Conservation (phyloP, 2,329 filamentous ascomycete genomes). For the Aspergillus sp. region DNA sequence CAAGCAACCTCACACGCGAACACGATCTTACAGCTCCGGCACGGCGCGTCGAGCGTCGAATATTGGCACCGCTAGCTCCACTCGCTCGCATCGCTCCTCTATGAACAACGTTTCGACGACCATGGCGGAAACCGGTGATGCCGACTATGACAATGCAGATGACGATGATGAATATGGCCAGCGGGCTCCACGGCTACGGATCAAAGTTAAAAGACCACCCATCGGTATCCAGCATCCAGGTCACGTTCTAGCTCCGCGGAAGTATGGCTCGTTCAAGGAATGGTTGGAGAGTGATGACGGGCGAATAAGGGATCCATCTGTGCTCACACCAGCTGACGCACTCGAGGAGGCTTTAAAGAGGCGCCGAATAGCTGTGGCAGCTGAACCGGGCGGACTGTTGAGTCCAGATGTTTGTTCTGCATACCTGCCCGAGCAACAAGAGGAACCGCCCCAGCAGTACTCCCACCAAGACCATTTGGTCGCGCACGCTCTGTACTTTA, state of each 20-base stretch:
- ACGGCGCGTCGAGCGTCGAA: constrained; percentile 22
- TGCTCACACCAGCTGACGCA: constrained; percentile 61
- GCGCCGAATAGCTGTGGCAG: constrained; percentile 69
- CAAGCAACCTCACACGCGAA: constrained; percentile 29
- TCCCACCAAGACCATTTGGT: constrained; percentile 84
- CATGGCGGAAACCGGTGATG: constrained; percentile 14
- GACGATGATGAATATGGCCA: constrained; percentile 21
- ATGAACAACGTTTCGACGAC: constrained; percentile 22
- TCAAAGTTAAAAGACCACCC: constrained; percentile 55
- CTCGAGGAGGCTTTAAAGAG: constrained; percentile 70
- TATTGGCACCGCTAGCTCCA: constrained; percentile 24
- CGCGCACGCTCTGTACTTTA: constrained; percentile 76
- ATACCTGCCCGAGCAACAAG: constrained; percentile 70
- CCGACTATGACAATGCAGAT: constrained; percentile 21
- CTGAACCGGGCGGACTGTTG: constrained; percentile 72
- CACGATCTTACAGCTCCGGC: constrained; percentile 33
- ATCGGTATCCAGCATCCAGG: constrained; percentile 54
- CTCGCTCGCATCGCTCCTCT: constrained; percentile 30
- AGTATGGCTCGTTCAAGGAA: constrained; percentile 60
- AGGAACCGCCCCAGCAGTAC: constrained; percentile 77
- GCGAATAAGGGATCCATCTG: constrained; percentile 46
- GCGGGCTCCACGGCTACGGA: constrained; percentile 41
- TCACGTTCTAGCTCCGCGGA: constrained; percentile 49
- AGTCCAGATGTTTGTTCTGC: constrained; percentile 69
- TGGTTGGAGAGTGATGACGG: constrained; percentile 60